These are phyloP conservation scores for Phaeosphaeriaceae sp. DNA, from an alignment of 2,329 filamentous ascomycete genomes.

Conservation along the genomic window DNA sequence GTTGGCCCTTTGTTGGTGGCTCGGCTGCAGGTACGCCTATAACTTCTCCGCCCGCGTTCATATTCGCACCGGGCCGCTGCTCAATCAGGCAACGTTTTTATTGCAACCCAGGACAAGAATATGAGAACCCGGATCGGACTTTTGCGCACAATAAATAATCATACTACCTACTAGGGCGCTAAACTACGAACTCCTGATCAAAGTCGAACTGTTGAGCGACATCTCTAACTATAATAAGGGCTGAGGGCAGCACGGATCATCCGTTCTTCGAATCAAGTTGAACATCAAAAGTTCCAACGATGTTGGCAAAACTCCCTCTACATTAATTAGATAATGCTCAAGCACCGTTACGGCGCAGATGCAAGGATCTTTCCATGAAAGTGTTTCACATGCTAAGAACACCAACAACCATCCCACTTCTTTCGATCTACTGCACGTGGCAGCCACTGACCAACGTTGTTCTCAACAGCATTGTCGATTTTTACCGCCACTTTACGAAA, in stretches of 20 bases:
- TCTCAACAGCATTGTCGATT: constrained; percentile 11
- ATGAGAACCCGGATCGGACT: constrained; percentile 1
- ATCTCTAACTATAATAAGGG: no score
- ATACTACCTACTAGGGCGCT: not conserved
- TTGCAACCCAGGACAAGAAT: constrained; percentile 9
- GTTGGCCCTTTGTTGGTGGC: constrained; percentile 18
- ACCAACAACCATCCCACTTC: constrained; percentile 4
- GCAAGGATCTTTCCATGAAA: not conserved
- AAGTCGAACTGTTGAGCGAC: no score
- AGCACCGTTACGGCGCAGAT: not conserved
- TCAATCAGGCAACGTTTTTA: not conserved
- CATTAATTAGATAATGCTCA: constrained; percentile 1
- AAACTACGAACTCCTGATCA: not conserved
- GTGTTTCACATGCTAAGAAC: constrained; percentile 3
- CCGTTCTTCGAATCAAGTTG: no score
- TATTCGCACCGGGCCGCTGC: constrained; percentile 11
- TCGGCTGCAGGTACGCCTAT: constrained; percentile 36
- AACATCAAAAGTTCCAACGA: not conserved
- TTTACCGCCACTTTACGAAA: constrained; percentile 11
- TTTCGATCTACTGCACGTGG: constrained; percentile 16
- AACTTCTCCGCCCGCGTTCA: constrained; percentile 15
- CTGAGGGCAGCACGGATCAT: no score
- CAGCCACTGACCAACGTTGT: constrained; percentile 10
- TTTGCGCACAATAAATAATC: not conserved
- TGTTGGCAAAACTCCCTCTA: not conserved